Conservation (phyloP, 2,329 filamentous ascomycete genomes). For the Botrytis medusae region DNA sequence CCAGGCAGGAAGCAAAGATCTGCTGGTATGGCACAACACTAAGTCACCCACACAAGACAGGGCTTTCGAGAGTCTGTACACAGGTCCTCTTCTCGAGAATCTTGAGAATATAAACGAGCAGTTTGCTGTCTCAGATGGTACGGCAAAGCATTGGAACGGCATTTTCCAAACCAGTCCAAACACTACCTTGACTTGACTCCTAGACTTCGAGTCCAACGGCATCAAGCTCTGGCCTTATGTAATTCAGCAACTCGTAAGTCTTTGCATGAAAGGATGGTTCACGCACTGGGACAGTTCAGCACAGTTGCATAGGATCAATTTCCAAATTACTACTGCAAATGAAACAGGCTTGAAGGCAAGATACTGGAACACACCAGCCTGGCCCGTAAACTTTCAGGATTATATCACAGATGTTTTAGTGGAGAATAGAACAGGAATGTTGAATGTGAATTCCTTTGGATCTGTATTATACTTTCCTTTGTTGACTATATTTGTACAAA, state of each 20-base stretch:
- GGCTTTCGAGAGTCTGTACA: constrained; percentile 58
- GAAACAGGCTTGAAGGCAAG: constrained; percentile 42
- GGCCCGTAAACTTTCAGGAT: constrained; percentile 43
- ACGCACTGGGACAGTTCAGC: constrained; percentile 49
- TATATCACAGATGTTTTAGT: constrained; percentile 45
- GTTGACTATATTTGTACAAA: constrained; percentile 2
- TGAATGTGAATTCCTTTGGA: constrained; percentile 44
- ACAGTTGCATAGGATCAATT: constrained; percentile 33
- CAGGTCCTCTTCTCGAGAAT: constrained; percentile 57
- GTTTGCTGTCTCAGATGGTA: neutral
- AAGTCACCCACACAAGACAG: constrained; percentile 52
- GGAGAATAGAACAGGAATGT: constrained; percentile 42
- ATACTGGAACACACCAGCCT: constrained; percentile 46
- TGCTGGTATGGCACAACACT: constrained; percentile 58
- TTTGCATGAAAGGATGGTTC: constrained; percentile 38
- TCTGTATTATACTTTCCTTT: neutral
- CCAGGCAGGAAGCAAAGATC: constrained; percentile 47
- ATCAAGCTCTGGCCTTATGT: constrained; percentile 44
- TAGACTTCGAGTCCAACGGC: constrained; percentile 51
- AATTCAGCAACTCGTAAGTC: constrained; percentile 43
- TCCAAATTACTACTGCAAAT: constrained; percentile 30
- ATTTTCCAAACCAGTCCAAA: constrained; percentile 26
- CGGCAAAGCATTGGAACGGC: constrained; percentile 23
- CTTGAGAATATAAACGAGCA: constrained; percentile 49
- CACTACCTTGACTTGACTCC: constrained; percentile 43